These are phyloP conservation scores for Vigna radiata DNA, from an alignment of 306 rosid species.

Conservation along the genomic window DNA sequence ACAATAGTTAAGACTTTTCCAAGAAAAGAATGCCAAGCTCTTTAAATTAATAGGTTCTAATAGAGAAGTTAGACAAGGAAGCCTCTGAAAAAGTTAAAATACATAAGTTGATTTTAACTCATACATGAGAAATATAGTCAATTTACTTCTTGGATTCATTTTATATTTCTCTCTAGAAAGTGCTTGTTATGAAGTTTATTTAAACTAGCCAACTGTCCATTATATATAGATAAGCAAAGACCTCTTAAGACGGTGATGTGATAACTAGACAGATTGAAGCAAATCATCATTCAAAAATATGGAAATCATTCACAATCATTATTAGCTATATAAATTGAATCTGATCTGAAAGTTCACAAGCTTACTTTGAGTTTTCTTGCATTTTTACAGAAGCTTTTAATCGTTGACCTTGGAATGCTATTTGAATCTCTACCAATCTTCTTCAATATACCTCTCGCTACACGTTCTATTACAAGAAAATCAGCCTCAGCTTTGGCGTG, in stretches of 20 bases:
- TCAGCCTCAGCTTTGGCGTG: constrained; percentile 97
- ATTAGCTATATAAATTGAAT: constrained; percentile 27
- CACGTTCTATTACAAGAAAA: constrained; percentile 74
- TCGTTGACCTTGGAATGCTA: constrained; percentile 74
- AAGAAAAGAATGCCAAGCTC: not conserved
- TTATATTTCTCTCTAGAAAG: not conserved
- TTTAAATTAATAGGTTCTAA: not conserved
- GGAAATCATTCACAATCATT: constrained; percentile 14
- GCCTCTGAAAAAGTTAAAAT: not conserved
- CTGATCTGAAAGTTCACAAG: constrained; percentile 27
- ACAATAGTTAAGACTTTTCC: not conserved
- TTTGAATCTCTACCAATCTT: constrained; percentile 83
- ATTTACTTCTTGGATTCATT: not conserved
- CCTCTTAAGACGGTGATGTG: not conserved
- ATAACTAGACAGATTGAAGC: not conserved
- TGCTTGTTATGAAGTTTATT: not conserved
- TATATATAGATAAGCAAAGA: constrained; percentile 25
- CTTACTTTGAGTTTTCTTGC: constrained; percentile 96
- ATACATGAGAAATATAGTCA: not conserved
- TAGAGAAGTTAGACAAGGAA: not conserved
- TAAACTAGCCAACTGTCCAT: not conserved
- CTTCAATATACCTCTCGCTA: constrained; percentile 70
- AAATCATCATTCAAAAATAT: not conserved
- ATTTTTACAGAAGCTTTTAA: constrained; percentile 90
- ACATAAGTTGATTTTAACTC: not conserved